Evolutionary conservation across 495 filamentous ascomycete genomes (phyloP).

Genomic region (Tuber calosporum): DNA sequence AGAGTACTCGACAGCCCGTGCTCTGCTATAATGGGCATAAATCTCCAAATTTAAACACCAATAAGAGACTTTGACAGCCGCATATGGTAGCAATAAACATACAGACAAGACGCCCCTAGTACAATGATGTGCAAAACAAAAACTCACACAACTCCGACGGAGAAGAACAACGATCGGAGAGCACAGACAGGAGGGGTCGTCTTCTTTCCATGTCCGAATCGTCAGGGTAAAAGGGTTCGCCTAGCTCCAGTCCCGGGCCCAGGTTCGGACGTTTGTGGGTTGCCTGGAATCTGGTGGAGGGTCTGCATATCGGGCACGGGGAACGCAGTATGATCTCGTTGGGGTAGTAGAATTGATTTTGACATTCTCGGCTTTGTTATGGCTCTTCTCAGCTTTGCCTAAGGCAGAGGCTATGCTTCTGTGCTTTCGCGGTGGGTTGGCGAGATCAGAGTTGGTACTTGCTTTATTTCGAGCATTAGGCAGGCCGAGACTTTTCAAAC

Average conservation of each 20-base stretch:
- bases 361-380: slow-evolving; percentile 24
- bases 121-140: slow-evolving; percentile 6
- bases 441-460: slow-evolving; percentile 49
- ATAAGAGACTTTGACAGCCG: background rate
- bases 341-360: slow-evolving; percentile 25
- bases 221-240: slow-evolving; percentile 5
- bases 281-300: slow-evolving; percentile 51
- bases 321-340: slow-evolving; percentile 24
- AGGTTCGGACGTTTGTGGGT: slow-evolving; percentile 28
- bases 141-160: background rate
- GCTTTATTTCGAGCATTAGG: slow-evolving; percentile 46
- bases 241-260: too few species aligned
- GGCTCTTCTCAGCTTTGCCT: slow-evolving; percentile 13
- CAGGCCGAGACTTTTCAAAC: slow-evolving; percentile 5
- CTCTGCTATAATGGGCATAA: too few species aligned
- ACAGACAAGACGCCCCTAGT: slow-evolving; percentile 3
- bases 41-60: background rate
- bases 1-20: too few species aligned
- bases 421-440: slow-evolving; percentile 45
- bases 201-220: slow-evolving; percentile 6
- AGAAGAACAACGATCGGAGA: background rate
- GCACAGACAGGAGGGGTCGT: slow-evolving; percentile 6
- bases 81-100: background rate
- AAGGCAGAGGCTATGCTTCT: slow-evolving; percentile 15
- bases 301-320: slow-evolving; percentile 40